These are phyloP conservation scores for Heterobasidion occidentale DNA, from an alignment of 1,284 basidiomycete genomes.

Conservation along the genomic window DNA sequence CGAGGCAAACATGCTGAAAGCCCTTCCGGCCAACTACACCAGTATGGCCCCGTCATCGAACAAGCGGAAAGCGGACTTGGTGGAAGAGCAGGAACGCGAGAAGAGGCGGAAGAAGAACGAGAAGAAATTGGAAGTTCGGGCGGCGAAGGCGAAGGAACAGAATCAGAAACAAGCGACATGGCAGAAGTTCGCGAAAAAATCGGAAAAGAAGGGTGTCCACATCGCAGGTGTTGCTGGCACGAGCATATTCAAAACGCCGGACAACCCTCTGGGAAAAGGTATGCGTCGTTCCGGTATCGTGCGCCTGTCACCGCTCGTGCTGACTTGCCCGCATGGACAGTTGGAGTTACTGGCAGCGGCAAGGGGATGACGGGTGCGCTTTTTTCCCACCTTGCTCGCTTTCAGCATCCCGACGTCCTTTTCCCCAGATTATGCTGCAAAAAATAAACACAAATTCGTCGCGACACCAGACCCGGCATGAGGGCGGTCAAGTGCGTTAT, in stretches of 20 bases:
- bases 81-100: slow-evolving; percentile 85
- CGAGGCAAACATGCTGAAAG: slow-evolving; percentile 65
- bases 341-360: slow-evolving; percentile 92
- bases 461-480: slow-evolving; percentile 4
- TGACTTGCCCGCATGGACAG: slow-evolving; percentile 31
- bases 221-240: slow-evolving; percentile 83
- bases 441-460: slow-evolving; percentile 77
- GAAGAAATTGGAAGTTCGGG: slow-evolving; percentile 85
- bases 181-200: slow-evolving; percentile 98
- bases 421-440: slow-evolving; percentile 47
- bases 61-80: slow-evolving; percentile 75
- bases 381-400: too few relatives aligned
- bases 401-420: background rate
- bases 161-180: slow-evolving; percentile 84
- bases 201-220: slow-evolving; percentile 90
- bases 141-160: slow-evolving; percentile 88
- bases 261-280: slow-evolving; percentile 87
- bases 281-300: slow-evolving; percentile 19
- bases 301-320: slow-evolving; percentile 9
- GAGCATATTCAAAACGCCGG: slow-evolving; percentile 95
- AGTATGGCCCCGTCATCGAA: slow-evolving; percentile 28
- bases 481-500: background rate
- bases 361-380: slow-evolving; percentile 75
- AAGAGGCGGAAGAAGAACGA: slow-evolving; percentile 94
- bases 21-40: slow-evolving; percentile 50